Percentiles rank a stretch among this genome's conserved stretches.
phyloP scores from a whole-genome alignment of 2,329 filamentous ascomycete species.

The Fusarium proliferatum region DNA sequence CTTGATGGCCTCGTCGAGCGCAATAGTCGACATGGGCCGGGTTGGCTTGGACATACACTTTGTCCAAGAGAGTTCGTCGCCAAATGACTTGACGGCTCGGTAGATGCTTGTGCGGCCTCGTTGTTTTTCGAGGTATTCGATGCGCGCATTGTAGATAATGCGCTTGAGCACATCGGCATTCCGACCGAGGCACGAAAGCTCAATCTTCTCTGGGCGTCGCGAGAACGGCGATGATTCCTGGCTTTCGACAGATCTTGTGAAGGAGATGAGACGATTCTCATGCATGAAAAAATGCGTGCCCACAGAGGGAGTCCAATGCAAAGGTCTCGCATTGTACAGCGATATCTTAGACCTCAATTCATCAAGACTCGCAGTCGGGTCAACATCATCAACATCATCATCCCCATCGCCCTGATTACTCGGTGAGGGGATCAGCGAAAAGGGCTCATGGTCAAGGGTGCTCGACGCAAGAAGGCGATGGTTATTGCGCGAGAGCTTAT shows the following conservation, averaged over 20 bases:
- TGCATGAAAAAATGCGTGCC: slow-evolving; percentile 32
- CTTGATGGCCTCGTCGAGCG: slow-evolving; percentile 26
- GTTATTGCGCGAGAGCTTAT: slow-evolving; percentile 22
- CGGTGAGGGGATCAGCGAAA: not conserved
- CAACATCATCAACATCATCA: not conserved
- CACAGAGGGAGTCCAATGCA: slow-evolving; percentile 25
- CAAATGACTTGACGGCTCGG: not conserved
- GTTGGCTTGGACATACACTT: slow-evolving; percentile 33
- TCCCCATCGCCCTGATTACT: not conserved
- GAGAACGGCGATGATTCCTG: not conserved
- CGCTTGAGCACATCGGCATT: slow-evolving; percentile 26
- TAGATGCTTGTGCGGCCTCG: slow-evolving; percentile 28
- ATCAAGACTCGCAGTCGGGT: slow-evolving; percentile 7
- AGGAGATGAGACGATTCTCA: slow-evolving; percentile 14
- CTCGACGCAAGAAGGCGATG: slow-evolving; percentile 28
- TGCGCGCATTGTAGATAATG: slow-evolving; percentile 23
- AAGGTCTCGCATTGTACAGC: slow-evolving; percentile 10
- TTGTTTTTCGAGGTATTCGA: slow-evolving; percentile 24
- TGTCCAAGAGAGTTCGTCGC: slow-evolving; percentile 12
- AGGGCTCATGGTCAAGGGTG: not conserved
- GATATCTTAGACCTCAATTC: slow-evolving; percentile 22
- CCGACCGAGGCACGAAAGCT: slow-evolving; percentile 23
- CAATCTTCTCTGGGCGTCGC: not conserved
- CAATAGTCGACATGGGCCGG: slow-evolving; percentile 31
- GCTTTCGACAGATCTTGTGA: slow-evolving; percentile 5